A percentile compares a stretch with the other conserved stretches of the same genome.
These are phyloP conservation scores for Lipomyces spencermartinsiae DNA, from an alignment of 805 yeast species.

Conservation along the genomic window DNA sequence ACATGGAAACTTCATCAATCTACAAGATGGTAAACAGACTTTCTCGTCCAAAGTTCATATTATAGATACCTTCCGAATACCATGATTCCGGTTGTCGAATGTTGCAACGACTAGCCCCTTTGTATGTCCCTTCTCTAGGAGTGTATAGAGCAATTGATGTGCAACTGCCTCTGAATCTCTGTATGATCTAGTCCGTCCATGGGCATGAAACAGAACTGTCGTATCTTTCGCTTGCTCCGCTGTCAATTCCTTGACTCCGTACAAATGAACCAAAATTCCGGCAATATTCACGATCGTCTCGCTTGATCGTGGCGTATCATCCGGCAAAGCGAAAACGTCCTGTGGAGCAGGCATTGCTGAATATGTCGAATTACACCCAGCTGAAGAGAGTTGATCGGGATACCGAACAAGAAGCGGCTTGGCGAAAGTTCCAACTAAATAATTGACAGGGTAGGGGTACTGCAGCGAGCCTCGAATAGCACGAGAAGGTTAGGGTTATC, in stretches of 20 bases:
- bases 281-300: conserved; percentile 47
- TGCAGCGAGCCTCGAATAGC: no score
- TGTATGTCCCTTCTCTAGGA: conserved; percentile 31
- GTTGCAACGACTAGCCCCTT: conserved; percentile 53
- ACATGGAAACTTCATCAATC: conserved; percentile 24
- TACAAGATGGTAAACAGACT: background rate
- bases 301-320: conserved; percentile 30
- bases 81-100: conserved; percentile 64
- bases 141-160: conserved; percentile 46
- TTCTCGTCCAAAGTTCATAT: background rate
- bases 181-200: conserved; percentile 54
- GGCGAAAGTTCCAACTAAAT: no score
- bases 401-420: background rate
- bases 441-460: no score
- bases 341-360: conserved; percentile 9
- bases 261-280: conserved; percentile 55
- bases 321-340: conserved; percentile 27
- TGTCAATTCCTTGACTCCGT: conserved; percentile 50
- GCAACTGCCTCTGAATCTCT: conserved; percentile 52
- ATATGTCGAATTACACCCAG: background rate
- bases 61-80: conserved; percentile 50
- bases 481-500: no score
- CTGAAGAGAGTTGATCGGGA: background rate
- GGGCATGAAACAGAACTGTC: conserved; percentile 54
- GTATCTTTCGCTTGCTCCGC: conserved; percentile 39